A percentile compares a stretch with the other conserved stretches of the same genome.
Evolutionary conservation across 208 protist genomes (phyloP).

Genomic region (Naegleria gruberi): DNA sequence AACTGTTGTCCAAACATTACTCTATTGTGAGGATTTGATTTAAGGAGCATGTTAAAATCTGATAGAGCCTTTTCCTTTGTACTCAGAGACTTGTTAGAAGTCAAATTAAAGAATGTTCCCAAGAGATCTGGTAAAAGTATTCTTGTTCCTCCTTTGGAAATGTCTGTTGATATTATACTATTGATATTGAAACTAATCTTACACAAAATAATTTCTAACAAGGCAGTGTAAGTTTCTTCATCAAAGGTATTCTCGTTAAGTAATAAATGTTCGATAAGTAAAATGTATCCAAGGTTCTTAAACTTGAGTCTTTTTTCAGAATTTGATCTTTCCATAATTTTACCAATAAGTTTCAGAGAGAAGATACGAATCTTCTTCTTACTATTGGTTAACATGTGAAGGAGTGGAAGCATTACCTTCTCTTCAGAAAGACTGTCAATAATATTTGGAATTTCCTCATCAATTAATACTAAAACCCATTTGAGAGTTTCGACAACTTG

Average conservation of each 20-base stretch:
- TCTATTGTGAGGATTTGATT: background rate
- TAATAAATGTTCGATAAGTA: background rate
- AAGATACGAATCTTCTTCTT: constrained; percentile 10
- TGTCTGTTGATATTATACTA: background rate
- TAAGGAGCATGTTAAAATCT: background rate
- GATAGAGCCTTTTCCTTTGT: background rate
- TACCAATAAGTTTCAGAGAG: background rate
- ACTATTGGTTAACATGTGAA: background rate
- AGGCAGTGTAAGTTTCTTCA: background rate
- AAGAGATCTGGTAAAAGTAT: background rate
- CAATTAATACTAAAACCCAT: background rate
- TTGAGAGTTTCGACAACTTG: constrained; percentile 15
- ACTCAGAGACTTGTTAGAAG: background rate
- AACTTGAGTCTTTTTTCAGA: background rate
- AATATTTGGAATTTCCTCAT: background rate
- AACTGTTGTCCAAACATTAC: background rate
- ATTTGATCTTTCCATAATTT: background rate
- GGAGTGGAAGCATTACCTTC: background rate
- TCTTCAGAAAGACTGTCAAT: background rate
- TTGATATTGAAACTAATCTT: background rate
- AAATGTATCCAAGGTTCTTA: background rate
- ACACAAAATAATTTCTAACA: background rate
- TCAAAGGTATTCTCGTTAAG: background rate
- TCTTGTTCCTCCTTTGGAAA: background rate
- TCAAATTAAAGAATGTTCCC: background rate